These are phyloP conservation scores for Penicillium riverlandense DNA, from an alignment of 495 filamentous ascomycete species.

Conservation along the genomic window DNA sequence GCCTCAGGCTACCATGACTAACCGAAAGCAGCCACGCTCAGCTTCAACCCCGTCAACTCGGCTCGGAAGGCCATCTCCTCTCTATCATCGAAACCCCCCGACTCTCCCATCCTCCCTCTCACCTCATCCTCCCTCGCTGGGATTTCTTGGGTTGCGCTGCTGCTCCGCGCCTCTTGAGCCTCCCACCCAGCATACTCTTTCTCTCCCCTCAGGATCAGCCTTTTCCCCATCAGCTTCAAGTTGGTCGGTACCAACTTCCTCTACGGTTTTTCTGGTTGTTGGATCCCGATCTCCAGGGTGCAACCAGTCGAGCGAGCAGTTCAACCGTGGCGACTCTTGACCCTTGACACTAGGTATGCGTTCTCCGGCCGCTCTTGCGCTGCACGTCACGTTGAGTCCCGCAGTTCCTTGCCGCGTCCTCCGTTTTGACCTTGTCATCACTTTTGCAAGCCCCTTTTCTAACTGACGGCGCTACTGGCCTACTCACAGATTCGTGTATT, in stretches of 20 bases:
- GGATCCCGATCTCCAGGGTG: slow-evolving; percentile 29
- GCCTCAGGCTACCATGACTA: slow-evolving; percentile 10
- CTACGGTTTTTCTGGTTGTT: slow-evolving; percentile 20
- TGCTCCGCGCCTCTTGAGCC: slow-evolving; percentile 11
- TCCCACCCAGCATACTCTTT: slow-evolving; percentile 15
- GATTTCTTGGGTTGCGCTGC: slow-evolving; percentile 20
- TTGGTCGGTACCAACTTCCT: slow-evolving; percentile 18
- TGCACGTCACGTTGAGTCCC: slow-evolving; percentile 5
- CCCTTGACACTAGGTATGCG: slow-evolving; percentile 46
- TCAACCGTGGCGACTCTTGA: slow-evolving; percentile 43
- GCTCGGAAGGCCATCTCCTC: slow-evolving; percentile 13
- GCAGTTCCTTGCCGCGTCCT: slow-evolving; percentile 7
- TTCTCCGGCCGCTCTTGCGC: slow-evolving; percentile 8
- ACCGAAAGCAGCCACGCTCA: slow-evolving; percentile 39
- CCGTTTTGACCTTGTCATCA: slow-evolving; percentile 3
- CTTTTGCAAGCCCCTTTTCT: slow-evolving; percentile 23
- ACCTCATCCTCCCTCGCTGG: slow-evolving; percentile 11
- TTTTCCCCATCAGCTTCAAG: slow-evolving; percentile 14
- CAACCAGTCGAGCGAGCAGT: slow-evolving; percentile 35
- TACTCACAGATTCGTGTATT: slow-evolving; percentile 51
- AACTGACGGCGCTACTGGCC: slow-evolving; percentile 26
- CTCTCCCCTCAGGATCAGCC: slow-evolving; percentile 9
- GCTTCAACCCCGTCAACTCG: slow-evolving; percentile 30
- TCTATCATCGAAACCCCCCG: slow-evolving; percentile 13
- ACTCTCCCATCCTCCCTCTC: slow-evolving; percentile 16